A percentile compares a stretch with the other conserved stretches of the same genome.
phyloP scores from a whole-genome alignment of 345 rosid species.

The Moringa oleifera region DNA sequence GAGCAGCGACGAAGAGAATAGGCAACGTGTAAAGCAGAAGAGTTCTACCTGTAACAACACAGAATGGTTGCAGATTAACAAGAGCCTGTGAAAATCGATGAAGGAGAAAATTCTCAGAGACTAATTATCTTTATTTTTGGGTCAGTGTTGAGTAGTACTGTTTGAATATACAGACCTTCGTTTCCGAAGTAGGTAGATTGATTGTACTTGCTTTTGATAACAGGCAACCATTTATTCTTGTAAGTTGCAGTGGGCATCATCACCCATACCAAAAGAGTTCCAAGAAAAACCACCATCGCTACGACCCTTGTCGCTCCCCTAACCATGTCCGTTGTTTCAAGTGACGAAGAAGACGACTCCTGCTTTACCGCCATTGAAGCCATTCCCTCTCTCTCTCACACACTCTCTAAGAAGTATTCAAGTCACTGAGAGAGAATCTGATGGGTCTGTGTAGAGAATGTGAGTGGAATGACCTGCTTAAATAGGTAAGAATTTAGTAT shows the following conservation, averaged over 20 bases:
- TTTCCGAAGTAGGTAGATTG: constrained; percentile 47
- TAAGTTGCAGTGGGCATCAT: constrained; percentile 59
- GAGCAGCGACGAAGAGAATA: constrained; percentile 44
- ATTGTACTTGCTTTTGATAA: constrained; percentile 27
- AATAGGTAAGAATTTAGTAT: no score
- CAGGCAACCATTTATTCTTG: constrained; percentile 31
- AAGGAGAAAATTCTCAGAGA: no score
- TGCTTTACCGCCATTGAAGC: neutral
- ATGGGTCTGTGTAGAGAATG: no score
- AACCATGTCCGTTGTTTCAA: constrained; percentile 1
- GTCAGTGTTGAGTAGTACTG: no score
- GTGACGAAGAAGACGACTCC: no score
- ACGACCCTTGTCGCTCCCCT: constrained; percentile 37
- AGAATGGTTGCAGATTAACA: no score
- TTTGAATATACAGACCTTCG: constrained; percentile 36
- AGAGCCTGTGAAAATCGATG: no score
- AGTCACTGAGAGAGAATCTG: no score
- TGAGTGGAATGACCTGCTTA: no score
- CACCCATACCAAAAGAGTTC: constrained; percentile 59
- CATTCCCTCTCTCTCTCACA: neutral
- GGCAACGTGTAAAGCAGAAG: constrained; percentile 55
- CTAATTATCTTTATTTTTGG: no score
- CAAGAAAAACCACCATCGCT: constrained; percentile 31
- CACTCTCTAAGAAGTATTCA: no score
- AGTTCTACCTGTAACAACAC: constrained; percentile 34